phyloP scores from a whole-genome alignment of 768 basidiomycete species.

The Rhodotorula toruloides region DNA sequence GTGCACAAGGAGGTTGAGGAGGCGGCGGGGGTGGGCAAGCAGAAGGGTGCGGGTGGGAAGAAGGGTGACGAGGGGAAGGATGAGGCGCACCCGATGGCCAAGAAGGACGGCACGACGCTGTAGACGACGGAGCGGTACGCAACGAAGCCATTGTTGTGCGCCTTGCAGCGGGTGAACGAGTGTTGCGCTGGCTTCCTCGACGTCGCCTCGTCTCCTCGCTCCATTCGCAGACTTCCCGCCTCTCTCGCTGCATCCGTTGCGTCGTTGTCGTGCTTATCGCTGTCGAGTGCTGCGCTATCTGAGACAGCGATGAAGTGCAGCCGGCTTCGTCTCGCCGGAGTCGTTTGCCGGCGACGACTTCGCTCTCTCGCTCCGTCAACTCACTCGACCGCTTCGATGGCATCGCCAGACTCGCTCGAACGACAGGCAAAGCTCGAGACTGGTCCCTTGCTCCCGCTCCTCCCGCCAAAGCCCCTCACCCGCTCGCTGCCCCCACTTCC shows the following conservation, averaged over 20 bases:
- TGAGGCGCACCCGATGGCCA: constrained; percentile 2
- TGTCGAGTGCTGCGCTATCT: too few species aligned
- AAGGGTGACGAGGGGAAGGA: constrained; percentile 1
- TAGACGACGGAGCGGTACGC: background rate
- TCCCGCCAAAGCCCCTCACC: constrained; percentile 16
- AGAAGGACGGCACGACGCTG: constrained; percentile 14
- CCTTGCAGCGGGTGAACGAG: too few species aligned
- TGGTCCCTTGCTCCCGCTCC: constrained; percentile 19
- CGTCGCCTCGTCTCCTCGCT: too few species aligned
- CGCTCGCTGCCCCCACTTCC: constrained; percentile 1
- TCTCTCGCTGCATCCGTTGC: too few species aligned
- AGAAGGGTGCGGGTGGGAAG: background rate
- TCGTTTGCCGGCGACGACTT: too few species aligned
- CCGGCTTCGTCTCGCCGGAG: background rate
- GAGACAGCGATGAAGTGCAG: background rate
- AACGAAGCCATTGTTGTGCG: too few species aligned
- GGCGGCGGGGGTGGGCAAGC: too few species aligned
- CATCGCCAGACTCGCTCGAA: background rate
- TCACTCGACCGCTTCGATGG: too few species aligned
- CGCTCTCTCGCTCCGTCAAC: too few species aligned
- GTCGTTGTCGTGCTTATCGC: too few species aligned
- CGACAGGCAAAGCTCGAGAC: background rate
- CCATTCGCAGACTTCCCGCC: too few species aligned
- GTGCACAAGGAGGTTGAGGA: constrained; percentile 5
- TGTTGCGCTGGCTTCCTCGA: too few species aligned